Conservation (phyloP, 2,329 filamentous ascomycete genomes). For the Pseudogymnoascus destructans region DNA sequence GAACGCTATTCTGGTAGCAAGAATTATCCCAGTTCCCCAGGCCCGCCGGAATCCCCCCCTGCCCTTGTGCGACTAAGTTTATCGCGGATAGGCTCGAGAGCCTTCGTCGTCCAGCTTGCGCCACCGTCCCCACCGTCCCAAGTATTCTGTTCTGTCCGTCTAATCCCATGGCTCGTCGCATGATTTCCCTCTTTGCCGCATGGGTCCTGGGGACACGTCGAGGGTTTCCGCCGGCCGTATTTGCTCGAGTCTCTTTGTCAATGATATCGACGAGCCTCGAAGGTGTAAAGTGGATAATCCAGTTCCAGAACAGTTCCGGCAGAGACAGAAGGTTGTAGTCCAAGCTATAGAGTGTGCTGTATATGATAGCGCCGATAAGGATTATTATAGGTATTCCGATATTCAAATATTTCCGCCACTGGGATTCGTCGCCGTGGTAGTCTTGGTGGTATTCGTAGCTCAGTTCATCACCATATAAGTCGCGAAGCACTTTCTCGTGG, state of each 20-base stretch:
- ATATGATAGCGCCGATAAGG: conserved; percentile 19
- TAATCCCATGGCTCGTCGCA: conserved; percentile 50
- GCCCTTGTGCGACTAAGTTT: conserved; percentile 29
- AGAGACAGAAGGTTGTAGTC: conserved; percentile 30
- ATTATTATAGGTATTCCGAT: conserved; percentile 19
- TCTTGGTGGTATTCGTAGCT: conserved; percentile 25
- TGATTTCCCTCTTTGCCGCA: conserved; percentile 49
- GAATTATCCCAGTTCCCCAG: conserved; percentile 89
- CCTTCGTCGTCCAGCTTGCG: conserved; percentile 44
- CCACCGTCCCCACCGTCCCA: conserved; percentile 42
- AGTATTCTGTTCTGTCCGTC: conserved; percentile 31
- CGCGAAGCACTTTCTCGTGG: conserved; percentile 16
- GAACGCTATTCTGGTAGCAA: conserved; percentile 93
- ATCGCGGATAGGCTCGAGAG: conserved; percentile 34
- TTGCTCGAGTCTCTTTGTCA: conserved; percentile 28
- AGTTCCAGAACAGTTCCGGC: conserved; percentile 46
- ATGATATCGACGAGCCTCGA: conserved; percentile 42
- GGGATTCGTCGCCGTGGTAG: conserved; percentile 16
- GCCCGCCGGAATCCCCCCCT: conserved; percentile 43
- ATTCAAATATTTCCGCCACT: conserved; percentile 11
- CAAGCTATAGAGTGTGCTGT: conserved; percentile 21
- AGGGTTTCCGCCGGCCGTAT: conserved; percentile 7
- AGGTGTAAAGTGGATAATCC: conserved; percentile 43
- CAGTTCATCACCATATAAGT: conserved; percentile 23
- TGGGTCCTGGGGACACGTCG: conserved; percentile 30